A percentile compares a stretch with the other conserved stretches of the same genome.
These are phyloP conservation scores for Leccinum incarnatum DNA, from an alignment of 768 basidiomycete species.

Conservation along the genomic window DNA sequence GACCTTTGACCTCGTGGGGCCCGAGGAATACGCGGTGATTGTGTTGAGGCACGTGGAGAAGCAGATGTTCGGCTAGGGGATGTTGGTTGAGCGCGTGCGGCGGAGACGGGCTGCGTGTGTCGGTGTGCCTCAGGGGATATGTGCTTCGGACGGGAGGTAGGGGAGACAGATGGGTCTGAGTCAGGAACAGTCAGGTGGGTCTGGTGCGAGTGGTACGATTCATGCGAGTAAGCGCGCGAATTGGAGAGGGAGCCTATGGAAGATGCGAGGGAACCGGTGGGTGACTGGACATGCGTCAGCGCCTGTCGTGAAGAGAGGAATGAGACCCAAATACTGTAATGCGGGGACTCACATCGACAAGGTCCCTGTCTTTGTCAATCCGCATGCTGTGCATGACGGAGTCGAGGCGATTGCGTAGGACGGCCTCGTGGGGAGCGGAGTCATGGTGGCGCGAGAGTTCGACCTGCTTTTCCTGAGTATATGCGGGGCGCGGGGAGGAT, in stretches of 20 bases:
- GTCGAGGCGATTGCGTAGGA: conserved; percentile 52
- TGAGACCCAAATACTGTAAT: neutral
- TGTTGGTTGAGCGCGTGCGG: conserved; percentile 1
- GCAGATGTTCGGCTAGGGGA: conserved; percentile 8
- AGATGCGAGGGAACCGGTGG: conserved; percentile 26
- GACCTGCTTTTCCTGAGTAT: conserved; percentile 19
- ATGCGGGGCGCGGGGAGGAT: conserved; percentile 11
- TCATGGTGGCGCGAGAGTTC: conserved; percentile 25
- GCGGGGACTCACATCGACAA: conserved; percentile 23
- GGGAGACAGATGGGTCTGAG: conserved; percentile 8
- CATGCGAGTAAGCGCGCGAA: conserved; percentile 22
- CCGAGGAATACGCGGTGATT: conserved; percentile 19
- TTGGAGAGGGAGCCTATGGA: conserved; percentile 31
- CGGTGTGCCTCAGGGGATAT: conserved; percentile 7
- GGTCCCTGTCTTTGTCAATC: conserved; percentile 22
- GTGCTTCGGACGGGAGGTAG: conserved; percentile 5
- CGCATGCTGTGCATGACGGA: conserved; percentile 41
- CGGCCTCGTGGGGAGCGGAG: conserved; percentile 50
- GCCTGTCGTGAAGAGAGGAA: conserved; percentile 17
- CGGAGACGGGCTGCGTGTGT: conserved; percentile 15
- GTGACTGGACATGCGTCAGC: conserved; percentile 25
- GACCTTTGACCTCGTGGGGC: conserved; percentile 14
- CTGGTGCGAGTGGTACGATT: conserved; percentile 31
- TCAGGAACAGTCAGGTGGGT: conserved; percentile 24
- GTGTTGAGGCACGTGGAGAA: conserved; percentile 4